Conservation (phyloP, 768 basidiomycete species). For the Asterophora lycoperdoides region DNA sequence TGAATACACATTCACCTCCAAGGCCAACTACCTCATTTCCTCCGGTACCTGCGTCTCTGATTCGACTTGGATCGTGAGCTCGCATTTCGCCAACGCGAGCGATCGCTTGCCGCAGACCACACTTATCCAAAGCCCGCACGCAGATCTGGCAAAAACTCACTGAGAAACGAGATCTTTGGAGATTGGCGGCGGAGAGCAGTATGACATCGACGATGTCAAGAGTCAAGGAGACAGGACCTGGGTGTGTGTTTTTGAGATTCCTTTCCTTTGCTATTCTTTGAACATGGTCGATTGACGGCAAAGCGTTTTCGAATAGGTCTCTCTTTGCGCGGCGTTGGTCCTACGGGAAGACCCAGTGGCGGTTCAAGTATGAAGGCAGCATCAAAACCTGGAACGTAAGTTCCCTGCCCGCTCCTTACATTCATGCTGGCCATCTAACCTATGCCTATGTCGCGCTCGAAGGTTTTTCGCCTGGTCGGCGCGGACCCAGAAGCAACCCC, state of each 20-base stretch:
- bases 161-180: slow-evolving; percentile 3
- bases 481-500: background rate
- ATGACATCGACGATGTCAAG: background rate
- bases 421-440: no score
- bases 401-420: no score
- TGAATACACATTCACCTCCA: background rate
- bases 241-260: slow-evolving; percentile 3
- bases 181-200: background rate
- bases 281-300: no score
- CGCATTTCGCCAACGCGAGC: background rate
- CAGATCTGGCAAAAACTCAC: background rate
- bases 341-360: slow-evolving; percentile 2
- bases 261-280: background rate
- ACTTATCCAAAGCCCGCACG: background rate
- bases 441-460: background rate
- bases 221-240: background rate
- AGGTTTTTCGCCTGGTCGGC: slow-evolving; percentile 6
- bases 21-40: background rate
- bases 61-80: background rate
- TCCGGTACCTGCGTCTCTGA: background rate
- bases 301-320: background rate
- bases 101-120: slow-evolving; percentile 1
- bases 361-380: slow-evolving; percentile 4
- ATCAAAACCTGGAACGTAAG: slow-evolving; percentile 5
- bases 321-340: slow-evolving; percentile 5